Percentiles rank a stretch among this genome's conserved stretches.
Evolutionary conservation across 345 rosid genomes (phyloP).

Genomic region (Rubroshorea leprosula): DNA sequence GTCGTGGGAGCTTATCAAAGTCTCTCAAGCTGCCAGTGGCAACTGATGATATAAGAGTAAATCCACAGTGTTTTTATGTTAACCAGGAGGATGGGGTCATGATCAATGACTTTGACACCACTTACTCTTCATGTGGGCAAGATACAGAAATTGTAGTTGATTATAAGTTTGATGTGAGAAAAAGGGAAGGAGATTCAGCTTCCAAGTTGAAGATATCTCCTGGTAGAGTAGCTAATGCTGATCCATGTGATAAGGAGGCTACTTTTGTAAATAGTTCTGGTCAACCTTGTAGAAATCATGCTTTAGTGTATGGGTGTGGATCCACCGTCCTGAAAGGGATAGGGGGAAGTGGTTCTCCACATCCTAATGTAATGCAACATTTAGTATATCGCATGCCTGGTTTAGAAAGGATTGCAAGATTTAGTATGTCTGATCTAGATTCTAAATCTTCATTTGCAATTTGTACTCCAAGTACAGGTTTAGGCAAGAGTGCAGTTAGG

Average conservation of each 20-base stretch:
- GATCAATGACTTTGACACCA: constrained; percentile 22
- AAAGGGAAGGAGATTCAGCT: constrained; percentile 26
- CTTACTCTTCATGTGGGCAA: constrained; percentile 32
- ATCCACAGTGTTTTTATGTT: constrained; percentile 18
- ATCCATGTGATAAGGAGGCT: constrained; percentile 26
- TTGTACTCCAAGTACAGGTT: constrained; percentile 30
- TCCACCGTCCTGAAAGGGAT: constrained; percentile 17
- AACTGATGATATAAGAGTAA: constrained; percentile 38
- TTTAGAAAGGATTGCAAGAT: constrained; percentile 48
- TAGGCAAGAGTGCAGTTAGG: constrained; percentile 39
- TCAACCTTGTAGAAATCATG: constrained; percentile 22
- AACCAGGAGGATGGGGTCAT: constrained; percentile 26
- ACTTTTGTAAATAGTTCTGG: constrained; percentile 23
- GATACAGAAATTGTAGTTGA: constrained; percentile 54
- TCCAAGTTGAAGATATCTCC: constrained; percentile 30
- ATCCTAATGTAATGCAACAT: constrained; percentile 27
- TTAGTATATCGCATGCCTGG: constrained; percentile 67
- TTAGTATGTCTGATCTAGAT: constrained; percentile 42
- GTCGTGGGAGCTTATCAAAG: constrained; percentile 69
- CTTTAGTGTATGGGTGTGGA: constrained; percentile 15
- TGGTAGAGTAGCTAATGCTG: constrained; percentile 30
- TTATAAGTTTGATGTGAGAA: constrained; percentile 35
- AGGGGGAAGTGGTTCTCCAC: constrained; percentile 21
- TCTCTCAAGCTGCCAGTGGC: constrained; percentile 64
- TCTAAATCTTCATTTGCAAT: constrained; percentile 61